phyloP scores from a whole-genome alignment of 495 filamentous ascomycete species.

The Massariosphaeria phaeospora region DNA sequence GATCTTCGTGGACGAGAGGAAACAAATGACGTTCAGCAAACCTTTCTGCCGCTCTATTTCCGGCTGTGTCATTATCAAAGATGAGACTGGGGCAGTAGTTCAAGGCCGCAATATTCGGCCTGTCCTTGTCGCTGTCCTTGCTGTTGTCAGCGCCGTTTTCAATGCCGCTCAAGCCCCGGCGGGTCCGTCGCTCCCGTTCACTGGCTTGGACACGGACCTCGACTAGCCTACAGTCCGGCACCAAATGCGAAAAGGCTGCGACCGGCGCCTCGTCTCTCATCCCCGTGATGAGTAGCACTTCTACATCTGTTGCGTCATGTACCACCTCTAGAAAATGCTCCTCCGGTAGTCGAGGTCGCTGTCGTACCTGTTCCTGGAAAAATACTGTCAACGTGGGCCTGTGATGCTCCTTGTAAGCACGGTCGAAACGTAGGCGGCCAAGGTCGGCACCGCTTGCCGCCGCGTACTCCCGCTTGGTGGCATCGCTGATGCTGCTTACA shows the following conservation, averaged over 20 bases:
- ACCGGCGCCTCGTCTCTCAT: slow-evolving; percentile 63
- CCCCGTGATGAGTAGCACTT: slow-evolving; percentile 60
- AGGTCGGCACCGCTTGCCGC: slow-evolving; percentile 49
- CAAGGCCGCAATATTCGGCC: slow-evolving; percentile 36
- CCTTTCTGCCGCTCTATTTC: slow-evolving; percentile 39
- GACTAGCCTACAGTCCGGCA: slow-evolving; percentile 52
- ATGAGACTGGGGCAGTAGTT: slow-evolving; percentile 46
- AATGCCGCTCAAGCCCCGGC: slow-evolving; percentile 37
- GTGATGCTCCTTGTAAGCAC: slow-evolving; percentile 60
- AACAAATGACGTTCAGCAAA: slow-evolving; percentile 49
- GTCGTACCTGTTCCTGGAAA: slow-evolving; percentile 47
- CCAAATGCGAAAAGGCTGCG: slow-evolving; percentile 50
- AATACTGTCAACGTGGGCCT: slow-evolving; percentile 52
- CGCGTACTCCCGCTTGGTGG: slow-evolving; percentile 57
- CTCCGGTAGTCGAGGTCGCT: slow-evolving; percentile 49
- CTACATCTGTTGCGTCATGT: slow-evolving; percentile 42
- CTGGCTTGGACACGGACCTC: slow-evolving; percentile 52
- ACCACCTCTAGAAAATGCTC: slow-evolving; percentile 55
- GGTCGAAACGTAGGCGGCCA: slow-evolving; percentile 48
- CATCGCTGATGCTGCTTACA: slow-evolving; percentile 56
- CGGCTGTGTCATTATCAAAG: slow-evolving; percentile 49
- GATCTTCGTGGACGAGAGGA: slow-evolving; percentile 48
- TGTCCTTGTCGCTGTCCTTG: slow-evolving; percentile 34
- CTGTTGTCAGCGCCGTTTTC: slow-evolving; percentile 32
- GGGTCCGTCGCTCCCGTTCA: slow-evolving; percentile 43